Evolutionary conservation across 2,329 filamentous ascomycete species (phyloP), one percentile per base, ranked within the genome.

Genomic region (Sclerotinia sclerotiorum): DNA sequence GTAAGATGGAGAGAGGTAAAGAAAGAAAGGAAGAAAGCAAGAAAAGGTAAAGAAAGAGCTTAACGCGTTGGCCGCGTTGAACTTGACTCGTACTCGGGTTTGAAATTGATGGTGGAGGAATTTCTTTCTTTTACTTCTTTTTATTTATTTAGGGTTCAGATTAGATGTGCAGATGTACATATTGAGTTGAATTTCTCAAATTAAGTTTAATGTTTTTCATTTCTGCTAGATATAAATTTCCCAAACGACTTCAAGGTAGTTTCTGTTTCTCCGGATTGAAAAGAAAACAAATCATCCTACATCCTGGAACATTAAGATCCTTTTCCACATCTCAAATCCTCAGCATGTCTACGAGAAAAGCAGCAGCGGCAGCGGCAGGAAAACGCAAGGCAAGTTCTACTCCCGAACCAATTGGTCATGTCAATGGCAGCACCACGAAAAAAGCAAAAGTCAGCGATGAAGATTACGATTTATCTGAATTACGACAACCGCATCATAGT

Each of bases 361-460:
- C 58, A 48, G 19, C 64, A 52, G 7, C 55, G 3, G 21, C 55
- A 1, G 54, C 65, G 24, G 70, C 68, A 32, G 68, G 67, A 19
- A 77, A 77, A 67, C 71, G 75, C 19, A 76, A 76, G 68, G 73
- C 73, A 6, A 39, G 51, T 48, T 57, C 67, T 10, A 68, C 70
- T 57, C 58, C 66, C 3, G 70, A 70, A 21, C 27, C 69, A 15
- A 58, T 64, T 2, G 39, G n/a, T 10, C 62, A 58, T 13, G 44
- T 19, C 13, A 70, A 71, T 65, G 61, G 64, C n/a, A n/a, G 64
- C n/a, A n/a, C 48, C 0, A 57, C 60, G 0, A 77, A 77, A 49
- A 75, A 73, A 64, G 19, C 68, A 11, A 77, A 75, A 68, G 65
- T 62, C 21, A 42, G n/a, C 35, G 32, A 44, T 57, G 72, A 55